A percentile compares a stretch with the other conserved stretches of the same genome.
These are phyloP conservation scores for Camellia lanceoleosa DNA, from an alignment of 148 eudicot genomes.

Conservation along the genomic window DNA sequence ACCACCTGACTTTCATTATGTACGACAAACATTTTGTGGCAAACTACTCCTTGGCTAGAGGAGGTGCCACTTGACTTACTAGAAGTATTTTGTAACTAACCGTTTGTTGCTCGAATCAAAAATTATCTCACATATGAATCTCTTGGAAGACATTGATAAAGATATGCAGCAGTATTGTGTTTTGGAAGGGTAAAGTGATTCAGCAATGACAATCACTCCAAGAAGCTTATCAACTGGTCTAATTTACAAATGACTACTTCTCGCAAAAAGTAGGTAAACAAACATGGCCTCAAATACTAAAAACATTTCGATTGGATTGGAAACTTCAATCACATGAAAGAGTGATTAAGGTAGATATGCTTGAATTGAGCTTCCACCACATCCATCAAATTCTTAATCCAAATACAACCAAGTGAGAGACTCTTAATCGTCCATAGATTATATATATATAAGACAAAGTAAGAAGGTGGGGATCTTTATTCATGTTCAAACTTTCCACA, in stretches of 20 bases:
- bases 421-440: too few relatives aligned
- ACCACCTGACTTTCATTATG: background rate
- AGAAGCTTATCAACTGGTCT: constrained; percentile 1
- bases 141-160: background rate
- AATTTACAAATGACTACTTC: background rate
- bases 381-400: too few relatives aligned
- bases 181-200: background rate
- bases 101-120: background rate
- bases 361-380: background rate
- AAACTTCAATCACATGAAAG: background rate
- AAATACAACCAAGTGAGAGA: too few relatives aligned
- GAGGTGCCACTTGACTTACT: too few relatives aligned
- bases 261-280: background rate
- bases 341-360: background rate
- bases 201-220: background rate
- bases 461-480: background rate
- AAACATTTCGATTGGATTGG: too few relatives aligned
- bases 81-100: background rate
- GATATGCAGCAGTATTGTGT: background rate
- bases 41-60: too few relatives aligned
- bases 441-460: too few relatives aligned
- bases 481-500: background rate
- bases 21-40: background rate
- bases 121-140: background rate
- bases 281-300: too few relatives aligned